These are phyloP conservation scores for Hapsidospora chrysogenum DNA, from an alignment of 495 filamentous ascomycete species.

Conservation along the genomic window DNA sequence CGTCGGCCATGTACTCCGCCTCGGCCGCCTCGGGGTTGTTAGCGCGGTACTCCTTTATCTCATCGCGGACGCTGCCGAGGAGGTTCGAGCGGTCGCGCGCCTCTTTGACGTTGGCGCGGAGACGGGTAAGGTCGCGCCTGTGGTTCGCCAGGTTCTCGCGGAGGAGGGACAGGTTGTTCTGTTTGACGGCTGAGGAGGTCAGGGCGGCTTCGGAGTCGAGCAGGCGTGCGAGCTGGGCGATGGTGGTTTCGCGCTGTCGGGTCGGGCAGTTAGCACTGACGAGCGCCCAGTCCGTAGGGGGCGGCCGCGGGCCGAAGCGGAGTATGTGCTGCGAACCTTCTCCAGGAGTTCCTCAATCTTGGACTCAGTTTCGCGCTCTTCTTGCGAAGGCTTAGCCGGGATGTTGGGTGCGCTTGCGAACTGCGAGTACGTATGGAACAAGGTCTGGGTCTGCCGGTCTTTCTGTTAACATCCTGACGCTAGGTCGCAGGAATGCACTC, in stretches of 20 bases:
- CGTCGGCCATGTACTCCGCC: conserved; percentile 92
- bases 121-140: conserved; percentile 60
- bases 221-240: conserved; percentile 71
- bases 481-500: no score
- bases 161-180: conserved; percentile 84
- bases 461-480: neutral
- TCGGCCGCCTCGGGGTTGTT: conserved; percentile 67
- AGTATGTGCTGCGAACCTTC: conserved; percentile 28
- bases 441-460: conserved; percentile 60
- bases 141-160: conserved; percentile 82
- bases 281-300: neutral
- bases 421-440: conserved; percentile 92
- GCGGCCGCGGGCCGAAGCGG: neutral
- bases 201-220: conserved; percentile 89
- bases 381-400: conserved; percentile 65
- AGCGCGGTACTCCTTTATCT: conserved; percentile 77
- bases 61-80: conserved; percentile 76
- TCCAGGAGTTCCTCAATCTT: conserved; percentile 77
- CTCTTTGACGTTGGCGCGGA: conserved; percentile 49
- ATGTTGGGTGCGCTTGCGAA: conserved; percentile 71
- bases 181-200: conserved; percentile 78
- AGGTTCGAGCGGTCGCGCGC: conserved; percentile 78
- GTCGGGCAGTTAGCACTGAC: neutral
- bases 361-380: conserved; percentile 62
- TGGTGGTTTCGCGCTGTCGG: conserved; percentile 58